Evolutionary conservation across 2,329 filamentous ascomycete genomes (phyloP), one percentile per base, ranked within the genome.

Genomic region (Falciphora oryzae): DNA sequence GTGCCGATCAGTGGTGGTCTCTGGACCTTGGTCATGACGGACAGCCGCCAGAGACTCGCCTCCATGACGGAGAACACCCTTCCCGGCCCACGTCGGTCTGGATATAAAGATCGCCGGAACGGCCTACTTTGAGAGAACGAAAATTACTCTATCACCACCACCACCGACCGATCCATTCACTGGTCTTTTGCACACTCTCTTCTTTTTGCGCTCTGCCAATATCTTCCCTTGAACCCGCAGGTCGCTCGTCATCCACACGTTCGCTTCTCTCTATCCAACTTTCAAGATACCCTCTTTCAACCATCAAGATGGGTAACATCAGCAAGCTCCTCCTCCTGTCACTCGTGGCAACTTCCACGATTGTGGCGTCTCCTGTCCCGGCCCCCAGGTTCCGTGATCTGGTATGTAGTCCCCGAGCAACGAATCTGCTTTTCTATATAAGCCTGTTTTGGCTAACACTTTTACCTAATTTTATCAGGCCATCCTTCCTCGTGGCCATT

Each of bases 281-380:
- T 28, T 1, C 44, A 53, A 56, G 10, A 13, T 28, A 32, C 61
- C 4, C 4, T 62, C 25, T 50, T 50, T 18, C 16, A 57, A 25
- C 25, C 44, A 32, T 28, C 14, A 56, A n/a, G 31, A 44, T 62
- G 28, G 38, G 61, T 27, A 62, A 62, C 44, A 29, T 62, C 44
- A 53, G 44, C 44, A 44, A 53, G 28, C 38, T 57, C 35, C 27
- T 44, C 10, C 29, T 62, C 18, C 44, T 62, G 27, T 28, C 27
- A 1, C 44, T 62, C 50, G 61, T 53, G 38, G 38, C 44, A 22
- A 18, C 61, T 6, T 53, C 53, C 44, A 57, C 53, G 16, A 44
- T 22, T 14, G 44, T 53, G 44, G 44, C 44, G 22, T 53, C 22
- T 5, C 44, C 44, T 25, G 4, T 53, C 22, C 44, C 22, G 44